Evolutionary conservation across 2,329 filamentous ascomycete species (phyloP), one percentile per base, ranked within the genome.

Genomic region (Venturia oleaginea): DNA sequence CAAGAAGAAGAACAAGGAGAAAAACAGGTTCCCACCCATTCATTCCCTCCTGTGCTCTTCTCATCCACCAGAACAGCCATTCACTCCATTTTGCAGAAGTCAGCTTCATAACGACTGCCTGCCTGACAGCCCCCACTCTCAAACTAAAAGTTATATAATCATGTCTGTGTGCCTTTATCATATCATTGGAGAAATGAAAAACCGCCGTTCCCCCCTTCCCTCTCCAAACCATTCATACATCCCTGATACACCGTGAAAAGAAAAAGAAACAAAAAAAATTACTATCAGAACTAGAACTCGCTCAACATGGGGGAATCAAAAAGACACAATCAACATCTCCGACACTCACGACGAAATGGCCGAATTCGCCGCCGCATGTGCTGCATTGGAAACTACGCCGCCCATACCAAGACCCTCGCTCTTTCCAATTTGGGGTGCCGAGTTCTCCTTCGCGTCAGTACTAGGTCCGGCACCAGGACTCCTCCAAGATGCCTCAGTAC

Each of bases 111-210:
- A 34, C 30, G 13, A 34, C 27, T n/a, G 51, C 5, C 27, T 5
- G 22, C 13, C 24, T 24, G 4, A 43, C 3, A 19, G 15, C 40
- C 2, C 17, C 11, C 40, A 42, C n/a, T 5, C 40, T 19, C 17
- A 34, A 55, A 57, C 51, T 57, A 57, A 57, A 57, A 57, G 30
- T 57, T 57, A 57, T 57, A 22, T 34, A 51, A 34, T 57, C 51
- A 34, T 57, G 30, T n/a, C 51, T 13, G 30, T 34, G 51, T 57
- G 51, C 51, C 30, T n/a, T 34, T 57, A 22, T 57, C 51, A 57
- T 57, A 34, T 57, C 51, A 57, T 32, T 34, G 27, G 4, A 57
- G 7, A 34, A 34, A 55, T n/a, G 13, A n/a, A 55, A 8, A 32
- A 1, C 30, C n/a, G n/a, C n/a, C n/a, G n/a, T n/a, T n/a, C 27